A percentile compares a stretch with the other conserved stretches of the same genome.
phyloP scores from a whole-genome alignment of 371 early-diverging fungal genomes.

The Haplosporangium sp. region DNA sequence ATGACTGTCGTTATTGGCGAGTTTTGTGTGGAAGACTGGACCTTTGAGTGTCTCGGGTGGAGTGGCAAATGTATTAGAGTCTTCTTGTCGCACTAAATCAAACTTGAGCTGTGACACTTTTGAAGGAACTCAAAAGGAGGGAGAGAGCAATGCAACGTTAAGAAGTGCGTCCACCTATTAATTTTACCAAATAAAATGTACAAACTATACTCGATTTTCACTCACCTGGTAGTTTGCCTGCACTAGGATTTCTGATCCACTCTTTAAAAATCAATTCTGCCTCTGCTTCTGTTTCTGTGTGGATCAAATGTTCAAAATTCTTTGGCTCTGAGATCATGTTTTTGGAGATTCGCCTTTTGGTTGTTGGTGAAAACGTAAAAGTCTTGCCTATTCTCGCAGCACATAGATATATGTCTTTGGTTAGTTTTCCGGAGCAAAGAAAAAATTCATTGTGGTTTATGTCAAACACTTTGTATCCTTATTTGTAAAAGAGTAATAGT shows the following conservation, averaged over 20 bases:
- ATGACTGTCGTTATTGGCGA: slow-evolving; percentile 19
- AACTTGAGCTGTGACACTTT: slow-evolving; percentile 56
- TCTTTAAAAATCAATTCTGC: slow-evolving; percentile 52
- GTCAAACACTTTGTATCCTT: no score
- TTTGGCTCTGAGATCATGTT: slow-evolving; percentile 57
- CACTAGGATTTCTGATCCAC: slow-evolving; percentile 50
- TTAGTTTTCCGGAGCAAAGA: not conserved
- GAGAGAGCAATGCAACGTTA: not conserved
- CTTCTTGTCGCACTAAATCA: slow-evolving; percentile 42
- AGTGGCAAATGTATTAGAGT: slow-evolving; percentile 45
- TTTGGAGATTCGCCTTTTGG: slow-evolving; percentile 53
- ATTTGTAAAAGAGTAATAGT: not conserved
- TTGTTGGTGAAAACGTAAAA: slow-evolving; percentile 37
- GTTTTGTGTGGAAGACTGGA: slow-evolving; percentile 37
- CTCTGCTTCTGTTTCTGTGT: slow-evolving; percentile 57
- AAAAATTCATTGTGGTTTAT: not conserved
- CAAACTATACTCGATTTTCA: not conserved
- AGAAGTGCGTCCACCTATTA: no score
- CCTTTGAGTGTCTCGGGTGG: slow-evolving; percentile 56
- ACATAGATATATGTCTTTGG: not conserved
- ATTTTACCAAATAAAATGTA: no score
- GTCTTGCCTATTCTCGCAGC: slow-evolving; percentile 36
- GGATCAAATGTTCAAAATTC: slow-evolving; percentile 59
- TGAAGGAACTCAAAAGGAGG: slow-evolving; percentile 42
- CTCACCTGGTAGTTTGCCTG: slow-evolving; percentile 57